Base-by-base conservation (phyloP, 176 grass and related monocot genomes). In the Carex littledalei region DNA sequence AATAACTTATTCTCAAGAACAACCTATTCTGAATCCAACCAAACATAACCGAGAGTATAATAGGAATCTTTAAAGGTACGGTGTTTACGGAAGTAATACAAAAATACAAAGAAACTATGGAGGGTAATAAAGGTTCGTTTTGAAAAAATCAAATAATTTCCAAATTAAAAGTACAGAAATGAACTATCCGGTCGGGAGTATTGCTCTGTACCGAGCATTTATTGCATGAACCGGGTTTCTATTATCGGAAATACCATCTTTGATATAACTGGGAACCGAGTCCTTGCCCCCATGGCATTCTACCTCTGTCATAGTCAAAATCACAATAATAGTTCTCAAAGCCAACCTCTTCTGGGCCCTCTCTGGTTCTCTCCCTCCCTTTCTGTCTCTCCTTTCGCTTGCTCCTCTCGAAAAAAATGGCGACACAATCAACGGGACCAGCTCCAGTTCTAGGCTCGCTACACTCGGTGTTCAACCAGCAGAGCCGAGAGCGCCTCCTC, bases 391-490 rank as follows among this genome's bases (percentile, higher is more conserved):
- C 53, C 22, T 55, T 32, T 57, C 45, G 12, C 47, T 49, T 10
- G 47, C 47, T 49, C 47, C 7, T 50, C 47, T 50, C 47, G 0
- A 29, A 58, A 59, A 57, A 35, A 57, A 89, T 90, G 89, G 82
- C 57, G 66, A 47, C 87, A 41, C 63, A 67, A 56, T 29, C 59
- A 24, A 81, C 81, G 49, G 6, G 68, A 3, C 17, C 80, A 39
- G 72, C 86, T 53, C 88, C 92, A 47, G 53, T 59, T 74, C 69
- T 87, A 58, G 50, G 79, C 18, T 72, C 86, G 12, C 66, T 94
- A 47, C 86, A 83, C 31, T 86, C 86, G 26, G 22, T 76, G 72
- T 85, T 80, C 73, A 74, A 88, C 66, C 64, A 84, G 3, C 84
- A 68, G 66, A 81, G 84, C 79, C 35, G 50, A 60, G 88, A 87